Evolutionary conservation across 768 basidiomycete species (phyloP), one percentile per base, ranked within the genome.

Genomic region (Favolaschia claudopus): DNA sequence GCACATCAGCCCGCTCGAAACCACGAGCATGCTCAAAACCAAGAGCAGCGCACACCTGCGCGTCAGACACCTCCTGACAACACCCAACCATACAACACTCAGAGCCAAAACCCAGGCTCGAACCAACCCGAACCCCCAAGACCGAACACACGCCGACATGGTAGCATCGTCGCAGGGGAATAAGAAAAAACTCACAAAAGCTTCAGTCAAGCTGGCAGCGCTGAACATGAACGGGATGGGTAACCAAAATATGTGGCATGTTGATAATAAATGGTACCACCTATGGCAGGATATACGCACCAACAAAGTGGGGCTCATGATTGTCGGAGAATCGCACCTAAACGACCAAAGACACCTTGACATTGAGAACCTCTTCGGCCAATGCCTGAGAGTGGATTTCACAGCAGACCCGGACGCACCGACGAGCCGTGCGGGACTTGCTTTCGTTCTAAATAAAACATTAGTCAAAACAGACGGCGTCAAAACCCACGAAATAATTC

Each of bases 261-360:
- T 27, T 7, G 25, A 31, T 7, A 48, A 48, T 22, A 48, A 48
- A 34, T 48, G 46, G 46, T 32, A 28, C 8, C 15, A 32, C 20
- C 8, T 48, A 9, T 48, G 46, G 46, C 46, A 48, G 20, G 9
- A 74, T 10, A 55, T 79, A 32, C 34, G 49, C 19, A 46, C 64
- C 1, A 51, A 72, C 1, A 63, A 66, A 52, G 67, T 76, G 17
- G 73, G 57, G 15, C 63, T 76, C 1, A 49, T 76, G 2, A 54
- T 63, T 0, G 20, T 76, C 0, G 70, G 72, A 40, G 76, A 79
- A 61, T 68, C 74, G 0, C 76, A 77, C 64, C 57, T 78, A 8
- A 56, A 53, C 9, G 37, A 46, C 0, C 59, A 68, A 40, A 22
- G 49, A 39, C 5, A 5, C 27, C 22, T 47, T 4, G 17, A 58